phyloP scores from a whole-genome alignment of 2,329 filamentous ascomycete genomes.

The Ustilaginoidea virens region DNA sequence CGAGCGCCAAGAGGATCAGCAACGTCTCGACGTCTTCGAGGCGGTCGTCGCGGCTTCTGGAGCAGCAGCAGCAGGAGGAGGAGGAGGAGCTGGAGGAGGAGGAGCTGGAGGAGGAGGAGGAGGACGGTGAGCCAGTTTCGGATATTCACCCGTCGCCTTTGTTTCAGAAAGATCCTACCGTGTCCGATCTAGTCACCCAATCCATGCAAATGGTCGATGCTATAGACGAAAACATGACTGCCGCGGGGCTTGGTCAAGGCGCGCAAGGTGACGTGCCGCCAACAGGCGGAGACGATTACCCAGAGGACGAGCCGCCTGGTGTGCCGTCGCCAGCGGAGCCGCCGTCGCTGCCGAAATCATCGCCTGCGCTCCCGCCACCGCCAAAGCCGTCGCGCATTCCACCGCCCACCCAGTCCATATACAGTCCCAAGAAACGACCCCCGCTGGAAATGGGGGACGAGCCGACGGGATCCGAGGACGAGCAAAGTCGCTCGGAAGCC shows the following conservation, averaged over 20 bases:
- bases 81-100: constrained; percentile 12
- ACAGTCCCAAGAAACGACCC: constrained; percentile 2
- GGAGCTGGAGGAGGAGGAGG: too few species aligned
- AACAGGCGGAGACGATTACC: constrained; percentile 5
- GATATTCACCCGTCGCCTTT: too few species aligned
- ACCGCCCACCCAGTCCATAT: background rate
- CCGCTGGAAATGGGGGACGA: constrained; percentile 4
- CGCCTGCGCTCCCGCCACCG: too few species aligned
- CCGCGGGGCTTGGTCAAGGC: constrained; percentile 4
- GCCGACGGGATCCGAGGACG: too few species aligned
- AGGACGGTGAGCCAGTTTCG: too few species aligned
- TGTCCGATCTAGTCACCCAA: constrained; percentile 20
- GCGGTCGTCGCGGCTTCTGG: constrained; percentile 1
- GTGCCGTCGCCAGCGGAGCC: constrained; percentile 1
- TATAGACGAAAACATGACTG: constrained; percentile 9
- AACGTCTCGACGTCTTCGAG: constrained; percentile 11
- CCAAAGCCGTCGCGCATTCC: background rate
- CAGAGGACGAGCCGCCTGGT: background rate
- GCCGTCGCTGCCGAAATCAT: background rate
- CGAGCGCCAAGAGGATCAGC: constrained; percentile 7
- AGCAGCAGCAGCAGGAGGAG: constrained; percentile 7
- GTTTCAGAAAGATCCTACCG: too few species aligned
- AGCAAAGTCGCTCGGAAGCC: constrained; percentile 6
- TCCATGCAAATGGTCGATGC: constrained; percentile 27
- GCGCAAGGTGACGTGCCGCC: constrained; percentile 6